Evolutionary conservation across 78 protist species (phyloP), one percentile per base, ranked within the genome.

Genomic region (Salpingoeca rosetta): DNA sequence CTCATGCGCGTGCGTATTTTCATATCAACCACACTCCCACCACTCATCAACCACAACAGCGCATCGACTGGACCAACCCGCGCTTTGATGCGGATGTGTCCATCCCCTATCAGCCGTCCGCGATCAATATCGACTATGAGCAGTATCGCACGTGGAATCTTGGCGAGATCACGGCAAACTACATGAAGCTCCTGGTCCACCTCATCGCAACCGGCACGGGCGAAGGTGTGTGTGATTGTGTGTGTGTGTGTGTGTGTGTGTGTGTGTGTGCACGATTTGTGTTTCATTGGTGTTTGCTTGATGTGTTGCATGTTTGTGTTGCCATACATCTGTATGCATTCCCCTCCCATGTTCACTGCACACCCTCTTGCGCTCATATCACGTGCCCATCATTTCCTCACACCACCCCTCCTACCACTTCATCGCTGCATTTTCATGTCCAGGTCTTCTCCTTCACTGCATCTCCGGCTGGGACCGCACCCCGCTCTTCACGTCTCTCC

Each of bases 381-480:
- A 51, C n/a, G n/a, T n/a, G n/a, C n/a, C n/a, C n/a, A n/a, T n/a
- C n/a, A n/a, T n/a, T n/a, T n/a, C n/a, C n/a, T n/a, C n/a, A n/a
- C n/a, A n/a, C n/a, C n/a, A n/a, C n/a, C n/a, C n/a, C n/a, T n/a
- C n/a, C n/a, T n/a, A n/a, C n/a, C n/a, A n/a, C n/a, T n/a, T n/a
- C n/a, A n/a, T n/a, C n/a, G n/a, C n/a, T n/a, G n/a, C n/a, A n/a
- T n/a, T n/a, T n/a, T n/a, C n/a, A n/a, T n/a, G n/a, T n/a, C n/a
- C n/a, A 51, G 65, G 65, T 51, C 65, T 91, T 0, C 92, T 93
- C 42, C 87, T 93, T n/a, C 95, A 93, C 84, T 93, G 95, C 90
- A 93, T 93, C 78, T 91, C 93, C n/a, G 94, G 95, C 73, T 93
- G 96, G 96, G 96, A 93, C 77, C 82, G 96, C 28, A 93, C 96